Evolutionary conservation across 495 filamentous ascomycete species (phyloP).

Genomic region (Tuber melanosporum): DNA sequence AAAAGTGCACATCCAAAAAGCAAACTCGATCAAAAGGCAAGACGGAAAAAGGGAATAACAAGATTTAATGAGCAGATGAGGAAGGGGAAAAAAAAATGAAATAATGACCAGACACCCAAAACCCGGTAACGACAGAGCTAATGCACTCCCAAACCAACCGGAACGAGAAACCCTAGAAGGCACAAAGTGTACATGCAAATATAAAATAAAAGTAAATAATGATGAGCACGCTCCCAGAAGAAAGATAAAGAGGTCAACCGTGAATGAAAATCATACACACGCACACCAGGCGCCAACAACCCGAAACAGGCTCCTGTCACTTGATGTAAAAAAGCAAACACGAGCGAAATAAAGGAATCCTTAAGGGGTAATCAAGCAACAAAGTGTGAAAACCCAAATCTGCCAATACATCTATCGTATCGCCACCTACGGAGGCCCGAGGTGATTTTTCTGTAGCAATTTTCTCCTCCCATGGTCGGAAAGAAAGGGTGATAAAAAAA

Average conservation of each 20-base stretch:
- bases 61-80: slow-evolving; percentile 19
- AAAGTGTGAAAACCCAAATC: slow-evolving; percentile 28
- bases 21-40: slow-evolving; percentile 6
- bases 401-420: slow-evolving; percentile 8
- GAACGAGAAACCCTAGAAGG: slow-evolving; percentile 40
- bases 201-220: slow-evolving; percentile 20
- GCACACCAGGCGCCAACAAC: slow-evolving; percentile 13
- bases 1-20: slow-evolving; percentile 23
- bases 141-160: slow-evolving; percentile 34
- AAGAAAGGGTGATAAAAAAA: neutral
- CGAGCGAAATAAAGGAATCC: slow-evolving; percentile 36
- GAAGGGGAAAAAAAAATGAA: slow-evolving; percentile 40
- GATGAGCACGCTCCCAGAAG: slow-evolving; percentile 15
- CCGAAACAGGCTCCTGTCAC: slow-evolving; percentile 11
- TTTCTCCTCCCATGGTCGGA: neutral
- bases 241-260: slow-evolving; percentile 42
- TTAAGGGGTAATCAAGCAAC: slow-evolving; percentile 37
- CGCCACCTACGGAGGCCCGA: neutral
- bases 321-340: slow-evolving; percentile 47
- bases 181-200: slow-evolving; percentile 39
- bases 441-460: neutral
- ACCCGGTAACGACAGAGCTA: slow-evolving; percentile 33
- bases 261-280: slow-evolving; percentile 34
- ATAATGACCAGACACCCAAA: slow-evolving; percentile 33
- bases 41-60: slow-evolving; percentile 13